A percentile compares a stretch with the other conserved stretches of the same genome.
phyloP scores from a whole-genome alignment of 345 rosid species.

The Populus pruinosa region DNA sequence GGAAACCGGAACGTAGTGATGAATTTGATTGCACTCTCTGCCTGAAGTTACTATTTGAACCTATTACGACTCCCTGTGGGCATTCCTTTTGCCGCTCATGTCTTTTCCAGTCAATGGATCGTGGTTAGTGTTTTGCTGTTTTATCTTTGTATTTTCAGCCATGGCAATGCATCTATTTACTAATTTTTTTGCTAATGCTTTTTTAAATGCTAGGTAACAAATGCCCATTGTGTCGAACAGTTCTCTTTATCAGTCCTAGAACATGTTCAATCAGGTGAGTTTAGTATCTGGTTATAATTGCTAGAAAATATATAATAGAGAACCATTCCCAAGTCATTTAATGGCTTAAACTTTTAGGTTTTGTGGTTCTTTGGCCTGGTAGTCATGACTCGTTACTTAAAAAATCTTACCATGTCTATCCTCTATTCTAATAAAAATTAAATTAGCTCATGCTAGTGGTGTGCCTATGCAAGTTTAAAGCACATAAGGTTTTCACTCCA shows the following conservation, averaged over 20 bases:
- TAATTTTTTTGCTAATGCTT: slow-evolving; percentile 12
- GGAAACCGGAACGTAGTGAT: slow-evolving; percentile 60
- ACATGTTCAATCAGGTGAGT: slow-evolving; percentile 79
- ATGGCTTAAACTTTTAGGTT: not conserved
- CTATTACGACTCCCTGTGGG: slow-evolving; percentile 92
- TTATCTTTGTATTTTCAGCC: slow-evolving; percentile 4
- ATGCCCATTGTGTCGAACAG: slow-evolving; percentile 90
- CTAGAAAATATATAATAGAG: not conserved
- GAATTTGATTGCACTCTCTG: slow-evolving; percentile 94
- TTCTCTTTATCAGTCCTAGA: slow-evolving; percentile 80
- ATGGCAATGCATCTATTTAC: slow-evolving; percentile 1
- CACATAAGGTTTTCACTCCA: not conserved
- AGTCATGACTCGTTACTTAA: not conserved
- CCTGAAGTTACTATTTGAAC: slow-evolving; percentile 80
- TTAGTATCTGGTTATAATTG: not conserved
- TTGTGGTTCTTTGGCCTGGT: not conserved
- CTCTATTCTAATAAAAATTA: not conserved
- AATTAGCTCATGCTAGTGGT: not conserved
- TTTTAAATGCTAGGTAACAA: slow-evolving; percentile 63
- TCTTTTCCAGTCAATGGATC: slow-evolving; percentile 90
- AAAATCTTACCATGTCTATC: not conserved
- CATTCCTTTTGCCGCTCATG: slow-evolving; percentile 94
- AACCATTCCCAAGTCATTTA: not conserved
- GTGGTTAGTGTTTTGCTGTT: slow-evolving; percentile 46
- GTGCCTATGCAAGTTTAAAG: not conserved